Evolutionary conservation across 495 filamentous ascomycete species (phyloP), one percentile per base, ranked within the genome.

Genomic region (Lasiosphaeria hispida): DNA sequence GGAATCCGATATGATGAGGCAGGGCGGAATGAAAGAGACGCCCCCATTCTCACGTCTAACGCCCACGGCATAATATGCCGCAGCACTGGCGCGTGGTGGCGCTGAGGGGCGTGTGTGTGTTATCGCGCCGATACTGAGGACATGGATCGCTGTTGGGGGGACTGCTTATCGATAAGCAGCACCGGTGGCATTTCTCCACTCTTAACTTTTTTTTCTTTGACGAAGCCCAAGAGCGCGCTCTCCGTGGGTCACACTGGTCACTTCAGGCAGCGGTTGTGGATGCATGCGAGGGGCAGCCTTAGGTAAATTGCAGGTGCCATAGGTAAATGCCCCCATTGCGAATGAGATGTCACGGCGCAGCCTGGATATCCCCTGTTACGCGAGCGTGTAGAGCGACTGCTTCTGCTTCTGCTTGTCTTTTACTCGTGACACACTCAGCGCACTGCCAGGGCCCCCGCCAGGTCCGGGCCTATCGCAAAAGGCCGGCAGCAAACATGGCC

Each of bases 401-500:
- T 30, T 30, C 23, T 30, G 23, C 5, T 30, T 30, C 5, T 30
- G 23, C 23, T 5, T 30, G 23, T 30, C 38, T 41, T 41, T 41
- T 44, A 44, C 41, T 15, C 18, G 14, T 44, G 41, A n/a, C 14
- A 44, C 41, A 44, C 7, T 14, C 18, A 15, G 41, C n/a, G 23
- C 23, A 30, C 23, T 30, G 23, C 23, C 23, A 5, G 43, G 43
- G 17, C 43, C 43, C 43, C 18, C 43, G 13, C 34, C 7, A 50
- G 13, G 13, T 34, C 23, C 6, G 15, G 45, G 45, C 45, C 18
- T 8, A 48, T 55, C 62, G 45, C 44, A 39, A 48, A 71, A 66
- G 45, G 23, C 23, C 23, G 23, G 23, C 23, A 30, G 23, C 23
- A 30, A 5, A 30, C 23, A 73, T 71, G 66, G 66, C 62, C 19